These are phyloP conservation scores for Tritrichomonas musculus DNA, from an alignment of 208 protist species.

Conservation along the genomic window DNA sequence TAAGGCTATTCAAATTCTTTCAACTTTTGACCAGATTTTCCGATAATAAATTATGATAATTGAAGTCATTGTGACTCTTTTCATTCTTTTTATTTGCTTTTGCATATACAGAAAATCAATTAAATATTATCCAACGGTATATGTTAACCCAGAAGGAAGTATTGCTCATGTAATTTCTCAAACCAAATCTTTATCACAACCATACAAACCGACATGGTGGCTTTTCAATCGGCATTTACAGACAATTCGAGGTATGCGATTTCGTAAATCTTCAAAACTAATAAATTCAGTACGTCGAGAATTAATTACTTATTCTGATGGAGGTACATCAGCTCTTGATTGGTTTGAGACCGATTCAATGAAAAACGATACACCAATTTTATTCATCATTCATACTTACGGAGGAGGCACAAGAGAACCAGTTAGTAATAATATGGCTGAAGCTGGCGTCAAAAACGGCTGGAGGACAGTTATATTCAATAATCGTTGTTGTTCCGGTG, in stretches of 20 bases:
- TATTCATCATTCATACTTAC: not conserved
- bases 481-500: not conserved
- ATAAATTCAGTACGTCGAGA: not conserved
- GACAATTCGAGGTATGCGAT: not conserved
- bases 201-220: not conserved
- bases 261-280: not conserved
- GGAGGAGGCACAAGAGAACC: slow-evolving; percentile 1
- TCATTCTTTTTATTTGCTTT: not conserved
- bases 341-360: not conserved
- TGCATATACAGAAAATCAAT: not conserved
- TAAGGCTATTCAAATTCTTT: too few relatives aligned
- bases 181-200: not conserved
- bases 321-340: not conserved
- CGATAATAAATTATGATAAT: too few relatives aligned
- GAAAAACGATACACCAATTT: not conserved
- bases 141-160: not conserved
- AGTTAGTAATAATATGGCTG: not conserved
- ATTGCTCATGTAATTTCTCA: not conserved
- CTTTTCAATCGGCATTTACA: not conserved
- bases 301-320: not conserved
- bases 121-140: not conserved
- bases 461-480: not conserved
- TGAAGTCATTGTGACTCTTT: not conserved
- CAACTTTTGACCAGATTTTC: too few relatives aligned
- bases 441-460: not conserved